Base-by-base conservation (phyloP, 805 yeast species). In the Sugiyamaella lignohabitans region DNA sequence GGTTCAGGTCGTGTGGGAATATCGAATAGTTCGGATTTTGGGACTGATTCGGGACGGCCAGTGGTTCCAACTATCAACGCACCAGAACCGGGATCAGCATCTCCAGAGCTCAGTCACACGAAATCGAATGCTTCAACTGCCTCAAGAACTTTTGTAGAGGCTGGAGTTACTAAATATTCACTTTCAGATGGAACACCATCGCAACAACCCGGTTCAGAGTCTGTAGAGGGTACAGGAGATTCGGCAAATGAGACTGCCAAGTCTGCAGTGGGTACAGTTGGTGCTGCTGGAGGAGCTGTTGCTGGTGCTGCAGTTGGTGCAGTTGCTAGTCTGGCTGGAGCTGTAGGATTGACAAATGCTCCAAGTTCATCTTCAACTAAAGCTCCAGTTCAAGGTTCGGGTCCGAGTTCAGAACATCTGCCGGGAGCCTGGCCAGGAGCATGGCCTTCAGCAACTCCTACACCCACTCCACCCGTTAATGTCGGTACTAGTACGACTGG, bases 91-190 rank as follows among this genome's bases (percentile, higher is more conserved):
- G 14, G 18, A 17, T 22, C 42, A 40, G 30, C 45, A 18, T 37
- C 48, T 5, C 46, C 41, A 24, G 34, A 18, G 11, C 36, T 49
- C 16, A 39, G 29, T 16, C 32, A 47, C 22, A 42, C 55, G 29
- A 34, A 38, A 35, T 42, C 54, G 10, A 39, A 42, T 19, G 40
- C 47, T n/a, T 39, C 42, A 3, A 43, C 46, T 1, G 6, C 20
- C 5, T 51, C 53, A 4, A 46, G 32, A n/a, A 22, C 20, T 35
- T 51, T 51, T 42, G 40, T 51, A n/a, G 54, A 51, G 16, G 44
- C 42, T 8, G 54, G 54, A 6, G 53, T 51, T 11, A 48, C 47
- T 24, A 51, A 51, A 46, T 51, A 49, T 47, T 19, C 45, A 22
- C 38, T 51, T 10, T 41, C n/a, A 11, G 51, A 48, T 27, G 32